Conservation (phyloP, 805 yeast species). For the Suhomyces faveliae region DNA sequence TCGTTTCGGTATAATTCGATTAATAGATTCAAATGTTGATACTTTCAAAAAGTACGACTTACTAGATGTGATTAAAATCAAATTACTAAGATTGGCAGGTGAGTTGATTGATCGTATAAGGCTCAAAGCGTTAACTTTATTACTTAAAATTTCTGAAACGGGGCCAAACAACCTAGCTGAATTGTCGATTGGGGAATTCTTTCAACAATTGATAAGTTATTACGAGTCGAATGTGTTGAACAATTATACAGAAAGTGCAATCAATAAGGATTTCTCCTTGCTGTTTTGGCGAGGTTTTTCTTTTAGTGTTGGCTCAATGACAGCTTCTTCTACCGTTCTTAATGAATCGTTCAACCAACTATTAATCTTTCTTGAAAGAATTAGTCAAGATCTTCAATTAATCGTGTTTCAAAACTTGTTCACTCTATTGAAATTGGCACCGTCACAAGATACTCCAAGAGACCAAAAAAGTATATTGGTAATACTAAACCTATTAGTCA, state of each 20-base stretch:
- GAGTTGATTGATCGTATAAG: constrained; percentile 64
- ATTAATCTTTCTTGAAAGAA: constrained; percentile 31
- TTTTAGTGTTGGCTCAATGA: constrained; percentile 55
- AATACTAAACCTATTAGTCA: constrained; percentile 31
- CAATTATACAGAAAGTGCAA: neutral
- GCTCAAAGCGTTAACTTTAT: constrained; percentile 36
- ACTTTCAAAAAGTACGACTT: constrained; percentile 4
- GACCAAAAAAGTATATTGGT: constrained; percentile 22
- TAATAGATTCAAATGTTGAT: constrained; percentile 32
- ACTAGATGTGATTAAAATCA: constrained; percentile 21
- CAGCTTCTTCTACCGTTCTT: constrained; percentile 47
- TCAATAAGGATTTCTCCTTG: constrained; percentile 14
- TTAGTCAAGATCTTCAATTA: constrained; percentile 14
- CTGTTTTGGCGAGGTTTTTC: constrained; percentile 58
- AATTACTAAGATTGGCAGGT: constrained; percentile 54
- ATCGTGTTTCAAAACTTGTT: constrained; percentile 15
- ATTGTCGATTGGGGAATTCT: constrained; percentile 2
- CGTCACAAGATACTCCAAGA: constrained; percentile 11
- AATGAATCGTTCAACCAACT: constrained; percentile 39
- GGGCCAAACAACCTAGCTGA: neutral
- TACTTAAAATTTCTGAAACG: constrained; percentile 22
- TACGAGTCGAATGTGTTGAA: constrained; percentile 2
- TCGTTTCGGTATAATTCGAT: constrained; percentile 48
- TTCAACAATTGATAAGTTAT: constrained; percentile 5
- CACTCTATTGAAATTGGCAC: constrained; percentile 18